Evolutionary conservation across 169 alveolate species (phyloP), one percentile per base, ranked within the genome.

Genomic region (Eimeria nieschulzi): DNA sequence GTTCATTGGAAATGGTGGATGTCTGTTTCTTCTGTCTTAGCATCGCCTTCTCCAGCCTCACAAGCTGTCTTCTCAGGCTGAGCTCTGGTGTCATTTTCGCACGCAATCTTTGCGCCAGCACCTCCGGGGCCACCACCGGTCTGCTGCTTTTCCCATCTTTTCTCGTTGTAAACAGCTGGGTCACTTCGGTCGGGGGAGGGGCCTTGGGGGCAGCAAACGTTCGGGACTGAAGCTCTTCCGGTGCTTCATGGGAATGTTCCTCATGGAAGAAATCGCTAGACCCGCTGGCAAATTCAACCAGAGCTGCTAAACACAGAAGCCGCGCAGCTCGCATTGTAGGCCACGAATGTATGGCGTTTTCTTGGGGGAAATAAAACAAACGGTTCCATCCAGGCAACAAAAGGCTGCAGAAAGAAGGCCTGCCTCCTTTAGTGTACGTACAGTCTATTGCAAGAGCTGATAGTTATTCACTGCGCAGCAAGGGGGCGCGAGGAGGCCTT

Each of bases 101-200:
- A 12, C 2, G 55, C 54, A 23, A 17, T 19, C 13, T 39, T 15
- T 25, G 56, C 46, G 23, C 33, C 54, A 71, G 19, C 21, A 9
- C 54, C 53, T 71, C 80, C 23, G 80, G 80, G 33, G 80, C 23
- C 9, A 25, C 19, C 7, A 71, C 55, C 26, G 53, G 56, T 25
- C 25, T 71, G n/a, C 56, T 54, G 54, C 10, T 71, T 12, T 71
- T 63, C 17, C 64, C 83, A 9, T 19, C 66, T 7, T 12, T 51
- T 75, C 83, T 12, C 19, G 83, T 75, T 0, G 66, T 33, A 33
- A 33, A 33, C 46, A 33, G 33, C 1, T 51, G 61, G n/a, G 83
- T 75, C 13, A 75, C 83, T 63, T 75, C 83, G 17, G 83, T 39
- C 7, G 83, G 83, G 17, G 83, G 83, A 10, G 83, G 83, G 19